Base-by-base conservation (phyloP, 2,329 filamentous ascomycete genomes). In the Parascedosporium putredinis region DNA sequence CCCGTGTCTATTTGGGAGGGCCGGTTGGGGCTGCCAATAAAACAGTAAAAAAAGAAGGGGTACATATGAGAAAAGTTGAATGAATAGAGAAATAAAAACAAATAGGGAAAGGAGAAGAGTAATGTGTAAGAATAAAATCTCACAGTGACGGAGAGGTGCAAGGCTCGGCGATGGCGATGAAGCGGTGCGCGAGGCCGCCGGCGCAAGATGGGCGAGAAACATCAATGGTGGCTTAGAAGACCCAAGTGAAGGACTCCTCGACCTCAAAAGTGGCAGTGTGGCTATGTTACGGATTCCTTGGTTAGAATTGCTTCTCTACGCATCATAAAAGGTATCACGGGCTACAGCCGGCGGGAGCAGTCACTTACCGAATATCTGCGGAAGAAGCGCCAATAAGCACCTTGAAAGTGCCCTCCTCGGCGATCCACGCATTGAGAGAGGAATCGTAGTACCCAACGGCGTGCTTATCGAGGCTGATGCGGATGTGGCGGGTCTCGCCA, bases 161-260 rank as follows among this genome's bases (percentile, higher is more conserved):
- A 12, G 20, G 5, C 12, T 14, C 9, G 14, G 3, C n/a, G n/a
- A n/a, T n/a, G n/a, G n/a, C n/a, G n/a, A n/a, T n/a, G n/a, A n/a
- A n/a, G n/a, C n/a, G n/a, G n/a, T n/a, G n/a, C n/a, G n/a, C n/a
- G n/a, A n/a, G n/a, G n/a, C n/a, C n/a, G n/a, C n/a, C n/a, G n/a
- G n/a, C n/a, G n/a, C n/a, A n/a, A n/a, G n/a, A n/a, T n/a, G n/a
- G n/a, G n/a, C n/a, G n/a, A n/a, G n/a, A n/a, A n/a, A n/a, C n/a
- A n/a, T n/a, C n/a, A n/a, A n/a, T n/a, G n/a, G n/a, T n/a, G n/a
- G 9, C 29, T 22, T 62, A 83, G 55, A 81, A 83, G 6, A 79
- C 68, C 81, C 81, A 84, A 22, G 74, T 81, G 59, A 84, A 84
- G 4, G 78, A 77, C 58, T 84, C 74, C 58, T 75, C 68, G 36